Conservation (phyloP, 768 basidiomycete species). For the Hemileccinum impolitum region DNA sequence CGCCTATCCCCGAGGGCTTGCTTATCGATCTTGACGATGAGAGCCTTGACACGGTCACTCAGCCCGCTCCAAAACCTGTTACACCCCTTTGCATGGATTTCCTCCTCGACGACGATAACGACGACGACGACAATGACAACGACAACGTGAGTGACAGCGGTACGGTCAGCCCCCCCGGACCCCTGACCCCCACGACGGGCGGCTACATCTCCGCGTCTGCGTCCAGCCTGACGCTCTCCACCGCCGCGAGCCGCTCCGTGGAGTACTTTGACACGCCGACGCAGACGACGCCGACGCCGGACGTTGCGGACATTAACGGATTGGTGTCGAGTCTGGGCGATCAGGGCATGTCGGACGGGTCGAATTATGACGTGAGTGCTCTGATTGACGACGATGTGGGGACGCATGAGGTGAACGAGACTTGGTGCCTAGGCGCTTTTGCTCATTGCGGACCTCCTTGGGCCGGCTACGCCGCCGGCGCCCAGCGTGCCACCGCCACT, state of each 20-base stretch:
- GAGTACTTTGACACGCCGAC: constrained; percentile 27
- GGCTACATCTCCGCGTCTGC: constrained; percentile 20
- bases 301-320: constrained; percentile 60
- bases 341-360: constrained; percentile 41
- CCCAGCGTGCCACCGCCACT: constrained; percentile 1
- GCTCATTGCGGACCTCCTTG: constrained; percentile 59
- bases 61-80: not conserved
- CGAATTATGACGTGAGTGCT: constrained; percentile 63
- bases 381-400: constrained; percentile 20
- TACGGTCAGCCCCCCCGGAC: constrained; percentile 31
- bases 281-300: constrained; percentile 30
- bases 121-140: constrained; percentile 3
- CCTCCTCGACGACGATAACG: constrained; percentile 15
- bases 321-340: constrained; percentile 56
- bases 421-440: constrained; percentile 48
- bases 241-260: constrained; percentile 20
- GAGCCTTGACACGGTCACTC: constrained; percentile 22
- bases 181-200: constrained; percentile 31
- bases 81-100: constrained; percentile 23
- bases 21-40: constrained; percentile 55
- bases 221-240: constrained; percentile 28
- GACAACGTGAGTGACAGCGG: constrained; percentile 28
- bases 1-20: constrained; percentile 47
- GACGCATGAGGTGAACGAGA: constrained; percentile 20
- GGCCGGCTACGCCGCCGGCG: constrained; percentile 39